Conservation (phyloP, 1,139 yeast genomes). For the Lodderomyces jiufengensis region DNA sequence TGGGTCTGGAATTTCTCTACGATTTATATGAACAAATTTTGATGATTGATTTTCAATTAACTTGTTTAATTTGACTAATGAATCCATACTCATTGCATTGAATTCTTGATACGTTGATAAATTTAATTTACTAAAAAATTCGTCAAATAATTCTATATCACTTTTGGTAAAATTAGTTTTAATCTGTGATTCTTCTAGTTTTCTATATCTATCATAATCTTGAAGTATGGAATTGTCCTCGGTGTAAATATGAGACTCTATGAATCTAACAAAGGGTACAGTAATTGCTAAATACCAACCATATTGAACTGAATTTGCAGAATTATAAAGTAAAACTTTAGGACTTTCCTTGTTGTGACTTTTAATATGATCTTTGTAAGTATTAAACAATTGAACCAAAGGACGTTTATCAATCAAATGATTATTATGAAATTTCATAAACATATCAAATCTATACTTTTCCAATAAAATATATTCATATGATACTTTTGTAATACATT, state of each 20-base stretch:
- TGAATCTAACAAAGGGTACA: constrained; percentile 35
- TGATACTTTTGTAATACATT: constrained; percentile 34
- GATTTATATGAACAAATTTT: constrained; percentile 13
- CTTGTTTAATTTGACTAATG: constrained; percentile 29
- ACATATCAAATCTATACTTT: constrained; percentile 38
- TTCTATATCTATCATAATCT: constrained; percentile 15
- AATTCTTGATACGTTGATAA: constrained; percentile 27
- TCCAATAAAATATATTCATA: constrained; percentile 42
- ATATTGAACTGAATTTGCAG: constrained; percentile 33
- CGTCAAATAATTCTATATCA: constrained; percentile 25
- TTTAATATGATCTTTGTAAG: constrained; percentile 17
- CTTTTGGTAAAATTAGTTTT: constrained; percentile 22
- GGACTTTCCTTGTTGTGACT: constrained; percentile 16
- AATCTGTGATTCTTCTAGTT: constrained; percentile 13
- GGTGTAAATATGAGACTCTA: constrained; percentile 31
- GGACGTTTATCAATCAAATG: constrained; percentile 28
- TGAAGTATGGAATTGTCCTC: constrained; percentile 24
- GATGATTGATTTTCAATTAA: constrained; percentile 22
- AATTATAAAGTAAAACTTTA: constrained; percentile 35
- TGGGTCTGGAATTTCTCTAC: constrained; percentile 19
- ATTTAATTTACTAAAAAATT: constrained; percentile 24
- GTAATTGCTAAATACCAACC: constrained; percentile 39
- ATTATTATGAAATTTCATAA: constrained; percentile 33
- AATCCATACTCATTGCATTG: constrained; percentile 22
- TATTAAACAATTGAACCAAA: constrained; percentile 22